Evolutionary conservation across 148 eudicot species (phyloP).

Genomic region (Simmondsia chinensis): DNA sequence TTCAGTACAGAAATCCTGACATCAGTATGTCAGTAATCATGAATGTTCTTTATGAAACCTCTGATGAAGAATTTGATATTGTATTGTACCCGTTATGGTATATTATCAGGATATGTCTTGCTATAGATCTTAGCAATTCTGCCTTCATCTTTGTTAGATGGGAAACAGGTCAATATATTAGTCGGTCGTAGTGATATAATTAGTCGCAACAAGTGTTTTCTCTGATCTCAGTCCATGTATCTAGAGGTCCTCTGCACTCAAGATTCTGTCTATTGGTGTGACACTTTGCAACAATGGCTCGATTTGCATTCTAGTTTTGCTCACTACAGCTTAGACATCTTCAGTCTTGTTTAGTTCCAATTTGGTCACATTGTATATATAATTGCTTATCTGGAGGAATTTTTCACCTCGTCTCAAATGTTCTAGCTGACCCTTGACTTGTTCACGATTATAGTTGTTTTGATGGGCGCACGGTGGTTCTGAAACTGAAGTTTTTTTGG

Average conservation of each 20-base stretch:
- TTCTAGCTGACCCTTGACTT: not conserved
- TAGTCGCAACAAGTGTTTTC: too few relatives aligned
- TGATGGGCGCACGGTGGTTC: too few relatives aligned
- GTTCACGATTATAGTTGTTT: not conserved
- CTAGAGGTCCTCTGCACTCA: too few relatives aligned
- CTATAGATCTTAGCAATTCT: conserved; percentile 2
- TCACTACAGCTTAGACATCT: not conserved
- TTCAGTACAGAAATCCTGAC: conserved; percentile 30
- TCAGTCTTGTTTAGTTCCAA: not conserved
- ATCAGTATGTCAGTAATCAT: conserved; percentile 24
- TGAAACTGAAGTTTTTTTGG: too few relatives aligned
- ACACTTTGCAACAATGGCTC: not conserved
- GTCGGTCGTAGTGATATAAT: not conserved
- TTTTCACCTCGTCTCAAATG: not conserved
- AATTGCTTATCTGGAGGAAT: not conserved
- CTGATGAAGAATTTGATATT: not conserved
- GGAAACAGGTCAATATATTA: not conserved
- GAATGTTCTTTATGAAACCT: not conserved
- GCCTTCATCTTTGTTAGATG: not conserved
- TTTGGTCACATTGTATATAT: not conserved
- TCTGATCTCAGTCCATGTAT: too few relatives aligned
- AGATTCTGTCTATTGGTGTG: too few relatives aligned
- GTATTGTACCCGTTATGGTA: not conserved
- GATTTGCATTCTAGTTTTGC: not conserved
- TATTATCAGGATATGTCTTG: not conserved